Evolutionary conservation across 495 filamentous ascomycete genomes (phyloP).

Genomic region (Hypomontagnella monticulosa): DNA sequence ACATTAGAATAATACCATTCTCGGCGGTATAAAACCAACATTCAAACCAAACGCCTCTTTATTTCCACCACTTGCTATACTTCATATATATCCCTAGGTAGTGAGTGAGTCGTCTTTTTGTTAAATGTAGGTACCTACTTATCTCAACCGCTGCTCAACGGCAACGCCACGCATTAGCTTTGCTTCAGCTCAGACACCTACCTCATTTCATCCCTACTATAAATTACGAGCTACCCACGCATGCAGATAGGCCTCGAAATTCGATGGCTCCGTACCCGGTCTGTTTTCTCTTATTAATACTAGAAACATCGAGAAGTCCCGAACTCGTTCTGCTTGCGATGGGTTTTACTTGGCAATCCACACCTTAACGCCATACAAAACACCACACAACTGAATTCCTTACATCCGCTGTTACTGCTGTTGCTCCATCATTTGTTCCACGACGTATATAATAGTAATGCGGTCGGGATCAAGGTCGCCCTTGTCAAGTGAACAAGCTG

Average conservation of each 20-base stretch:
- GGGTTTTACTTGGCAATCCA: constrained; percentile 1
- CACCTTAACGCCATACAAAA: constrained; percentile 10
- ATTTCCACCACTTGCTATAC: too few relatives aligned
- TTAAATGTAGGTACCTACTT: constrained; percentile 22
- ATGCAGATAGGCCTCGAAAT: neutral
- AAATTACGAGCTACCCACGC: too few relatives aligned
- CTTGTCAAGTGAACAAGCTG: constrained; percentile 14
- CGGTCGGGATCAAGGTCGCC: constrained; percentile 13
- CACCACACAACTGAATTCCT: constrained; percentile 15
- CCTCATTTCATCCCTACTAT: neutral
- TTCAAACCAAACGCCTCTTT: neutral
- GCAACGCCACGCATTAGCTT: constrained; percentile 21
- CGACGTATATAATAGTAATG: constrained; percentile 20
- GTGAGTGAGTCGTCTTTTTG: too few relatives aligned
- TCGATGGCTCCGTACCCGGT: neutral
- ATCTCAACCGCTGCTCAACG: constrained; percentile 2
- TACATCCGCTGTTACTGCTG: constrained; percentile 10
- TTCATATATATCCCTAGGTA: too few relatives aligned
- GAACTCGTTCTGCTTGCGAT: neutral
- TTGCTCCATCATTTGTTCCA: constrained; percentile 13
- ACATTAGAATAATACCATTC: constrained; percentile 16
- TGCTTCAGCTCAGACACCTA: constrained; percentile 4
- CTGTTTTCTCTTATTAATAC: neutral
- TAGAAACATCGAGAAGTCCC: constrained; percentile 6
- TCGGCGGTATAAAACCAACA: constrained; percentile 3